Conservation (phyloP, 2,329 filamentous ascomycete genomes). For the Teratosphaeria destructans region DNA sequence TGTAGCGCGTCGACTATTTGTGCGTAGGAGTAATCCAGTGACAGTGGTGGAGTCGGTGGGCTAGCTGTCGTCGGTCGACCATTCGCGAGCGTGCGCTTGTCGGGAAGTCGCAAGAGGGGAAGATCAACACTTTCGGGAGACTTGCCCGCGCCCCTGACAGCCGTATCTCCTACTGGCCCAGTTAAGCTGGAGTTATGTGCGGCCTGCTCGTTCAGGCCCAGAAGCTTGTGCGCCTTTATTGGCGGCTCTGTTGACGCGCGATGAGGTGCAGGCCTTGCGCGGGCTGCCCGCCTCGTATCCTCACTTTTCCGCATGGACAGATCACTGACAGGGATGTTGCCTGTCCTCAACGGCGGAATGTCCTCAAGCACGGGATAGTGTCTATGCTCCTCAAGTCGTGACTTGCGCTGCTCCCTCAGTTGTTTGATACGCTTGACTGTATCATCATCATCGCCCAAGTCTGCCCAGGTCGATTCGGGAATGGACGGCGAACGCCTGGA, state of each 20-base stretch:
- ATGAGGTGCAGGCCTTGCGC: slow-evolving; percentile 8
- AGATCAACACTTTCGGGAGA: slow-evolving; percentile 4
- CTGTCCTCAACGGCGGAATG: neutral
- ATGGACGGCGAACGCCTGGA: slow-evolving; percentile 16
- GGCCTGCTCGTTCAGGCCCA: slow-evolving; percentile 23
- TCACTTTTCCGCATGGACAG: slow-evolving; percentile 8
- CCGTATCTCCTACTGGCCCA: neutral
- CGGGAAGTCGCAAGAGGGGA: neutral
- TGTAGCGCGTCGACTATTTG: slow-evolving; percentile 19
- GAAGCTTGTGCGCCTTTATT: slow-evolving; percentile 32
- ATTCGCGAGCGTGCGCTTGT: slow-evolving; percentile 4
- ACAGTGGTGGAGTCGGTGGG: slow-evolving; percentile 12
- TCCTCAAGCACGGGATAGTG: slow-evolving; percentile 3
- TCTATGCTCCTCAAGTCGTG: slow-evolving; percentile 40
- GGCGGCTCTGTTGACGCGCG: slow-evolving; percentile 17
- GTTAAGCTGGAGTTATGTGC: slow-evolving; percentile 1
- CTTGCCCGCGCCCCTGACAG: slow-evolving; percentile 1
- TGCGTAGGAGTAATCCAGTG: slow-evolving; percentile 22
- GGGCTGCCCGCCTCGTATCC: slow-evolving; percentile 8
- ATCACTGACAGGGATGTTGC: slow-evolving; percentile 5
- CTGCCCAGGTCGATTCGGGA: slow-evolving; percentile 23
- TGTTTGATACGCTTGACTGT: slow-evolving; percentile 50
- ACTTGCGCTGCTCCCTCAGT: slow-evolving; percentile 46
- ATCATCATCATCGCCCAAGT: slow-evolving; percentile 33
- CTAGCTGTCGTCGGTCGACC: slow-evolving; percentile 13